Percentiles rank a stretch among this genome's conserved stretches.
Evolutionary conservation across 345 rosid species (phyloP).

Genomic region (Ceriops decandra): DNA sequence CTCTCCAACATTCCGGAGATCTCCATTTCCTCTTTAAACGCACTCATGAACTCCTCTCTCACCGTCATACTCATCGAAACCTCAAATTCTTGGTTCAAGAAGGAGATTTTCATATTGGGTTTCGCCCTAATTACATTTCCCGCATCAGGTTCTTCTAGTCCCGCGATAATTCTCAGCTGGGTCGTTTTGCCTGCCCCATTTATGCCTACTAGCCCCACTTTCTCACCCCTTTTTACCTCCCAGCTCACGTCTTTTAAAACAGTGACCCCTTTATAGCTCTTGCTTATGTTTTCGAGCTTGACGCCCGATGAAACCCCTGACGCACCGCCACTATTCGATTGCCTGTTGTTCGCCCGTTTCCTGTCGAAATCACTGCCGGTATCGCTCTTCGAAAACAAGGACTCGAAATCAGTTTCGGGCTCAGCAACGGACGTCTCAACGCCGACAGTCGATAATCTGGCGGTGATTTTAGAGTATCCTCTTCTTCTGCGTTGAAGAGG

Average conservation of each 20-base stretch:
- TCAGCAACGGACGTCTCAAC: constrained; percentile 45
- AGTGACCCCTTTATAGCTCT: constrained; percentile 77
- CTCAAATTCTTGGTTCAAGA: constrained; percentile 89
- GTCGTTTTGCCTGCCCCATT: constrained; percentile 98
- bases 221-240: constrained; percentile 93
- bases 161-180: constrained; percentile 80
- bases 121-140: constrained; percentile 83
- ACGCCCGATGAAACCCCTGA: constrained; percentile 84
- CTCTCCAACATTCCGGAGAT: constrained; percentile 59
- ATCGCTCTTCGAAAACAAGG: constrained; percentile 47
- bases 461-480: constrained; percentile 21
- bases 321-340: constrained; percentile 52
- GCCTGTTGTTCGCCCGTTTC: constrained; percentile 32
- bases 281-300: constrained; percentile 75
- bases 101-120: constrained; percentile 64
- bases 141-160: constrained; percentile 83
- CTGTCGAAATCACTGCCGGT: constrained; percentile 31
- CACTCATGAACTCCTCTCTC: constrained; percentile 86
- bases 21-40: constrained; percentile 89
- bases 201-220: constrained; percentile 85
- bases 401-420: constrained; percentile 55
- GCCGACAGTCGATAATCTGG: constrained; percentile 50
- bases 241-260: constrained; percentile 75
- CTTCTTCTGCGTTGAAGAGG: constrained; percentile 33
- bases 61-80: constrained; percentile 82